Percentiles rank a stretch among this genome's conserved stretches.
Conservation (phyloP, 352 stramenopile species). For the Globisporangium emineosum region DNA sequence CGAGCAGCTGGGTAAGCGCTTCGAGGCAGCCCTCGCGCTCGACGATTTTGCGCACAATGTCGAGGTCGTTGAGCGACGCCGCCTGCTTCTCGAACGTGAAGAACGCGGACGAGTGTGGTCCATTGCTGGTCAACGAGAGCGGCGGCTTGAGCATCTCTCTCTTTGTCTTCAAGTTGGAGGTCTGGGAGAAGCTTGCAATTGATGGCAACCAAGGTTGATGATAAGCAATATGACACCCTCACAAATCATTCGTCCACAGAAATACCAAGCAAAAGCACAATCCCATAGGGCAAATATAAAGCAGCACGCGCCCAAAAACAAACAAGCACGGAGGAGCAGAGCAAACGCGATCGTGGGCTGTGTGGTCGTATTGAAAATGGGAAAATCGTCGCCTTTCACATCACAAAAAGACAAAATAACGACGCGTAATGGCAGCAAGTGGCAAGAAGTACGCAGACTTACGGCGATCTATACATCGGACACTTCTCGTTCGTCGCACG, state of each 20-base stretch:
- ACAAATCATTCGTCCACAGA: background rate
- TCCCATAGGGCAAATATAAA: background rate
- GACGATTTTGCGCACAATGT: constrained; percentile 73
- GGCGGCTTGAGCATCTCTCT: background rate
- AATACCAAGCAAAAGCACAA: background rate
- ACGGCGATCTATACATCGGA: background rate
- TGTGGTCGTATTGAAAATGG: background rate
- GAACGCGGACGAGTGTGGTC: constrained; percentile 14
- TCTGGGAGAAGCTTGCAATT: too few species aligned
- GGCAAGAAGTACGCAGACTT: background rate
- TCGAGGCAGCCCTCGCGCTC: constrained; percentile 81
- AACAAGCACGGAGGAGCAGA: background rate
- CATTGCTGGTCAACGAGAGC: constrained; percentile 8
- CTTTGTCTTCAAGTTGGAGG: background rate
- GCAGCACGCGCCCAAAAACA: background rate
- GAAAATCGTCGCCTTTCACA: background rate
- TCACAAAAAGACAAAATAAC: background rate
- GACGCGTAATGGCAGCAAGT: background rate
- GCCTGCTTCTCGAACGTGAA: constrained; percentile 38
- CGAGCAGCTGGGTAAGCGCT: constrained; percentile 59
- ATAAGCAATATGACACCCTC: background rate
- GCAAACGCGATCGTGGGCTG: background rate
- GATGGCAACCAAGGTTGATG: background rate
- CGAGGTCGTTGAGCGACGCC: constrained; percentile 46
- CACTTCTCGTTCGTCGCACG: background rate